Percentiles rank a stretch among this genome's conserved stretches.
These are phyloP conservation scores for Amanita fuliginea DNA, from an alignment of 768 basidiomycete species.

Conservation along the genomic window DNA sequence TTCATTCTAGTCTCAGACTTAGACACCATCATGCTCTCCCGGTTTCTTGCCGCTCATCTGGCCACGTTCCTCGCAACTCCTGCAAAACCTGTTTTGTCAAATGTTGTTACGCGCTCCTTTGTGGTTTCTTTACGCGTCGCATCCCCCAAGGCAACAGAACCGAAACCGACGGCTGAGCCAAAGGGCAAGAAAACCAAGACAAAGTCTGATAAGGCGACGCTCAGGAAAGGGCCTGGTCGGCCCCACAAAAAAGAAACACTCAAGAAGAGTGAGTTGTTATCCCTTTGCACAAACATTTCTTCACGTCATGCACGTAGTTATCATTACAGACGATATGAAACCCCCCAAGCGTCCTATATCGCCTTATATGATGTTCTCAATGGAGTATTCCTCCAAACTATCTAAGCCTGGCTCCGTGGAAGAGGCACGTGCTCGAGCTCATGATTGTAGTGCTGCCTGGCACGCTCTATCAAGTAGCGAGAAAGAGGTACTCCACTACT, in stretches of 20 bases:
- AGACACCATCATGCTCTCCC: not conserved
- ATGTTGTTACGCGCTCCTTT: slow-evolving; percentile 3
- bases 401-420: not conserved
- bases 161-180: not conserved
- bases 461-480: slow-evolving; percentile 18
- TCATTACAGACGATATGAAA: not conserved
- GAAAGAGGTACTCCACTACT: slow-evolving; percentile 20
- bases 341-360: not conserved
- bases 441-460: slow-evolving; percentile 16
- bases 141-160: not conserved
- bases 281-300: not conserved
- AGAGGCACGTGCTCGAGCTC: not conserved
- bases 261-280: not conserved
- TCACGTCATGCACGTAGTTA: not conserved
- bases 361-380: not conserved
- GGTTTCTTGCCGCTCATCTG: not conserved
- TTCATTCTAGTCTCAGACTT: not conserved
- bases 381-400: not conserved
- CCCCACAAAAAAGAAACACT: not conserved
- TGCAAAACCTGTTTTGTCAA: not conserved
- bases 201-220: not conserved
- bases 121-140: not conserved
- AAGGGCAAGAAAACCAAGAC: not conserved
- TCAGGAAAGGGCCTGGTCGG: not conserved
- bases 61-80: not conserved